Base-by-base conservation (phyloP, 2,329 filamentous ascomycete species). In the Elsinoe arachidis region DNA sequence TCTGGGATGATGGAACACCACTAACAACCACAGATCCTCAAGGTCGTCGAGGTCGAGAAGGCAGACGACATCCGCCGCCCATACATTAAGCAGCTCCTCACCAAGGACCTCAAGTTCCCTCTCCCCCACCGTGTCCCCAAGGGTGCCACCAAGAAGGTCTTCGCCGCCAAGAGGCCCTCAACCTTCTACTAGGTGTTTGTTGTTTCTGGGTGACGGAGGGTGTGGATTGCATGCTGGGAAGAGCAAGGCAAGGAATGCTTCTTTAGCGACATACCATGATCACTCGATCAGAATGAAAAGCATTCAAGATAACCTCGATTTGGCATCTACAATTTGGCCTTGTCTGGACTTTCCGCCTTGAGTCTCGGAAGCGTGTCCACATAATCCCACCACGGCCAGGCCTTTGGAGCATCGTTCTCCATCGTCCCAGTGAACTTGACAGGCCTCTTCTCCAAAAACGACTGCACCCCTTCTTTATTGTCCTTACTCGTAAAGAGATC, bases 1-100 rank as follows among this genome's bases (percentile, higher is more conserved):
- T 53, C 53, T 41, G 7, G 30, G 12, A 26, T n/a, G 11, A 15
- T 55, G n/a, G 53, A 35, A 30, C 14, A 55, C 37, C 55, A 59
- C 46, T 52, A 17, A 56, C 44, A 55, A 26, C 9, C 58, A 62
- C 68, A 97, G 92, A 92, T 99, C 77, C 89, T 99, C 76, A 95
- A 95, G 79, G 92, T 99, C 70, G 87, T 96, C 72, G 93, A 99
- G 82, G 77, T 99, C 73, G 87, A 95, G 82, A 96, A 96, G 85
- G 81, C 78, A 72, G 89, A 91, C 68, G 90, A 93, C 74, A 81
- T 99, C 82, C 93, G 92, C 83, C 90, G 93, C 77, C 92, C 93
- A 67, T 99, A 99, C 86, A 95, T 99, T 83, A 95, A 91, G 84
- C 93, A 99, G 82, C 89, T 99, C 76, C 79, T 95, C 75, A 80